Percentiles rank a stretch among this genome's conserved stretches.
These are phyloP conservation scores for Saccharomycopsis javanensis DNA, from an alignment of 805 yeast species.

Conservation along the genomic window DNA sequence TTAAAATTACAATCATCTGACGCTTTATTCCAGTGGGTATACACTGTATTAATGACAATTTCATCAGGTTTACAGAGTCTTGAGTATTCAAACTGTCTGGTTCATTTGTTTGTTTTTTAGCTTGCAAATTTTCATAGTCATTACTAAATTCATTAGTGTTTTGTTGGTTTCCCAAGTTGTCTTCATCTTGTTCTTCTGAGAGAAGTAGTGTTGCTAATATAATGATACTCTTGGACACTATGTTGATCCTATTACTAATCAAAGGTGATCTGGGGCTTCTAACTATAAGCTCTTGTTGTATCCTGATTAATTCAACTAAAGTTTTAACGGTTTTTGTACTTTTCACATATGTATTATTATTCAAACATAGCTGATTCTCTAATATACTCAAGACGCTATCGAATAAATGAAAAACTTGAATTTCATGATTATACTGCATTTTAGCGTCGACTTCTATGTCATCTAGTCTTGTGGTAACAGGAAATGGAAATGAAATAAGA, in stretches of 20 bases:
- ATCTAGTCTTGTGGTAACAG: conserved; percentile 1
- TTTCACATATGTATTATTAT: conserved; percentile 11
- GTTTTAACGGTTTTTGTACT: conserved; percentile 9
- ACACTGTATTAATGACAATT: conserved; percentile 15
- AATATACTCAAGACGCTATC: conserved; percentile 38
- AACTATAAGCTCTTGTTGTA: conserved; percentile 38
- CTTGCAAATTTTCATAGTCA: background rate
- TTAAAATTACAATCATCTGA: conserved; percentile 41
- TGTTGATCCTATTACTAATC: conserved; percentile 29
- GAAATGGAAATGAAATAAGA: conserved; percentile 10
- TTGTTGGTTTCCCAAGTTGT: too few species aligned
- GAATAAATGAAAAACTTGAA: conserved; percentile 34
- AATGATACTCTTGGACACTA: conserved; percentile 24
- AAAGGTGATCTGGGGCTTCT: conserved; percentile 36
- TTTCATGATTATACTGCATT: conserved; percentile 32
- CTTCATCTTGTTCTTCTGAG: conserved; percentile 1
- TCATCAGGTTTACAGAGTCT: background rate
- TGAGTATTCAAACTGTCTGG: background rate
- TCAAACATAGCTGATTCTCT: conserved; percentile 31
- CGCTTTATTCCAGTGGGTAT: conserved; percentile 28
- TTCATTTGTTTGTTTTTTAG: background rate
- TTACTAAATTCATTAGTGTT: background rate
- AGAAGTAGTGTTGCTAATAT: conserved; percentile 12
- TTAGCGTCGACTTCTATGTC: conserved; percentile 12
- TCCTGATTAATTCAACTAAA: conserved; percentile 14